Evolutionary conservation across 2,329 filamentous ascomycete species (phyloP).

Genomic region (Claviceps monticola): DNA sequence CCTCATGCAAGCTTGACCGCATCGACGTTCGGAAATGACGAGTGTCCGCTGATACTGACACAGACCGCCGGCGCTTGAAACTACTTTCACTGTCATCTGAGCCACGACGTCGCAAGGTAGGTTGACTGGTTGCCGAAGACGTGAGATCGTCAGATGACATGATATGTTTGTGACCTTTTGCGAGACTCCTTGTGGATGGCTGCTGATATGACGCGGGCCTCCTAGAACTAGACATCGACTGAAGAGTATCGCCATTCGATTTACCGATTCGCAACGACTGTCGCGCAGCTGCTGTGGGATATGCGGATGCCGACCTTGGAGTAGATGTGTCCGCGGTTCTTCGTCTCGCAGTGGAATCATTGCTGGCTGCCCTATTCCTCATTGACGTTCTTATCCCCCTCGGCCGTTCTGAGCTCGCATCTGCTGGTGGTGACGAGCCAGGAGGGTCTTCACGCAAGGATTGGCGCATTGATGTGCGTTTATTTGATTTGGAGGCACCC

Average conservation of each 20-base stretch:
- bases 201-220: slow-evolving; percentile 20
- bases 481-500: slow-evolving; percentile 11
- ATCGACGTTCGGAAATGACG: slow-evolving; percentile 61
- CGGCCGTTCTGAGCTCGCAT: slow-evolving; percentile 6
- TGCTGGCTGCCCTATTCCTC: slow-evolving; percentile 9
- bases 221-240: slow-evolving; percentile 5
- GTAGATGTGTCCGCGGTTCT: neutral
- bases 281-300: slow-evolving; percentile 9
- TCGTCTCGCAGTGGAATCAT: neutral
- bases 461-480: slow-evolving; percentile 36
- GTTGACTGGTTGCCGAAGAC: slow-evolving; percentile 12
- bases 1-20: slow-evolving; percentile 30
- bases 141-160: slow-evolving; percentile 13
- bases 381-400: slow-evolving; percentile 21
- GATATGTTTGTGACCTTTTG: slow-evolving; percentile 12
- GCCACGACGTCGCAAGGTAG: slow-evolving; percentile 34
- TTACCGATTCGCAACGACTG: slow-evolving; percentile 12
- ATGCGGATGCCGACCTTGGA: neutral
- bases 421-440: slow-evolving; percentile 3
- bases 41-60: slow-evolving; percentile 24
- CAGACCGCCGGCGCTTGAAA: slow-evolving; percentile 52
- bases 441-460: slow-evolving; percentile 29
- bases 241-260: slow-evolving; percentile 1
- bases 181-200: slow-evolving; percentile 6
- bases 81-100: slow-evolving; percentile 68